A percentile compares a stretch with the other conserved stretches of the same genome.
phyloP scores from a whole-genome alignment of 495 filamentous ascomycete species.

The Astrothelium subdiscretum region DNA sequence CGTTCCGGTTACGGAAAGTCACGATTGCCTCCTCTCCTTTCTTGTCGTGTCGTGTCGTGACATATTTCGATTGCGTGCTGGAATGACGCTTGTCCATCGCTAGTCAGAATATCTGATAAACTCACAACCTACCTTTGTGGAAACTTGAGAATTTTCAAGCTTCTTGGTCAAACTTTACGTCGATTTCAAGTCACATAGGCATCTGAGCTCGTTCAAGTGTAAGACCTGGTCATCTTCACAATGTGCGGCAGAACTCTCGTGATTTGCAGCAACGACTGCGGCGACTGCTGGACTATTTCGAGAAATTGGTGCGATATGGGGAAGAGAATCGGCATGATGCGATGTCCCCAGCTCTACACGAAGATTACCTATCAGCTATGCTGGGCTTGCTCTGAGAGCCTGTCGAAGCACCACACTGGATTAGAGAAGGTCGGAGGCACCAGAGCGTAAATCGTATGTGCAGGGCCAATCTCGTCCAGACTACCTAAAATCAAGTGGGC shows the following conservation, averaged over 20 bases:
- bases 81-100: background rate
- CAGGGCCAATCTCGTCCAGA: background rate
- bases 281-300: background rate
- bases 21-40: background rate
- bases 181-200: background rate
- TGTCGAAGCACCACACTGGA: background rate
- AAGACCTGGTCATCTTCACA: background rate
- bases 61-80: background rate
- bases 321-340: background rate
- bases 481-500: too few relatives aligned
- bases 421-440: background rate
- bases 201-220: background rate
- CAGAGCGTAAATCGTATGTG: background rate
- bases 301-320: background rate
- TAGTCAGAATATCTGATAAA: background rate
- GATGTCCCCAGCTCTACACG: constrained; percentile 1
- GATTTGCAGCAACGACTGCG: background rate
- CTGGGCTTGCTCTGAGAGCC: background rate
- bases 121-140: background rate
- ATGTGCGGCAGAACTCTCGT: constrained; percentile 1
- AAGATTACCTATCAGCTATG: constrained; percentile 4
- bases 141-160: background rate
- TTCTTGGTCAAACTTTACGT: background rate
- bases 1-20: background rate
- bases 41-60: background rate